Evolutionary conservation across 805 yeast genomes (phyloP).

Genomic region (Gaillardinia entomophila): DNA sequence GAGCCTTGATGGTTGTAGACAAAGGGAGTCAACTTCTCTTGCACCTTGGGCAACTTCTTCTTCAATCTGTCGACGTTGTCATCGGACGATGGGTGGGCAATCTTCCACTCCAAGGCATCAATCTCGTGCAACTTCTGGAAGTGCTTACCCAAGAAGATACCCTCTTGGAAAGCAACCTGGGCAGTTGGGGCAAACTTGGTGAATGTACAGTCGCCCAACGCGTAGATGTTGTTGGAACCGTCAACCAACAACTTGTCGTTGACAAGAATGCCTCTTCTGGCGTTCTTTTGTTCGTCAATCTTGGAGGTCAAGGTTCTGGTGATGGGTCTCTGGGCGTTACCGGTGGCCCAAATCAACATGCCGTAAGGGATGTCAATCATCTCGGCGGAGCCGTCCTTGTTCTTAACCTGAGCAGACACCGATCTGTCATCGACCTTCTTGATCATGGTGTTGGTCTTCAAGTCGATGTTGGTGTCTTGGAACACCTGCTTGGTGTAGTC

Average conservation of each 20-base stretch:
- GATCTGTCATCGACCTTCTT: conserved; percentile 70
- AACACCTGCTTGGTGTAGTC: conserved; percentile 79
- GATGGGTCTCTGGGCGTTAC: conserved; percentile 83
- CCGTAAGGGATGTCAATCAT: conserved; percentile 77
- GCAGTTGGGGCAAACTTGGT: conserved; percentile 94
- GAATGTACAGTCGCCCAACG: conserved; percentile 92
- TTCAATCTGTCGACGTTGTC: conserved; percentile 40
- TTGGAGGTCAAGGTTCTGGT: conserved; percentile 59
- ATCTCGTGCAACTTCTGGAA: conserved; percentile 61
- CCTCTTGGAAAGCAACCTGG: conserved; percentile 95
- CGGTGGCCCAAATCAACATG: conserved; percentile 94
- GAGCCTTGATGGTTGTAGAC: conserved; percentile 87
- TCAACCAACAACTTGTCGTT: conserved; percentile 77
- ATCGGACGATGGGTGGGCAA: conserved; percentile 33
- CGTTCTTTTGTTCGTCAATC: conserved; percentile 72
- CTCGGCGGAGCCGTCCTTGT: conserved; percentile 57
- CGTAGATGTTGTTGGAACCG: conserved; percentile 80
- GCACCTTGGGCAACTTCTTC: conserved; percentile 40
- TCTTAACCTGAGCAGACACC: conserved; percentile 66
- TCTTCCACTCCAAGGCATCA: conserved; percentile 48
- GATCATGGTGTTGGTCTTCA: conserved; percentile 82
- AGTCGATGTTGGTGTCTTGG: conserved; percentile 58
- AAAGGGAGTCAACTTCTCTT: conserved; percentile 52
- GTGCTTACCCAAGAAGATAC: conserved; percentile 68
- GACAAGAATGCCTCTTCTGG: conserved; percentile 85